These are phyloP conservation scores for Picochlorum sp. DNA, from an alignment of 139 green algal genomes.

Conservation along the genomic window DNA sequence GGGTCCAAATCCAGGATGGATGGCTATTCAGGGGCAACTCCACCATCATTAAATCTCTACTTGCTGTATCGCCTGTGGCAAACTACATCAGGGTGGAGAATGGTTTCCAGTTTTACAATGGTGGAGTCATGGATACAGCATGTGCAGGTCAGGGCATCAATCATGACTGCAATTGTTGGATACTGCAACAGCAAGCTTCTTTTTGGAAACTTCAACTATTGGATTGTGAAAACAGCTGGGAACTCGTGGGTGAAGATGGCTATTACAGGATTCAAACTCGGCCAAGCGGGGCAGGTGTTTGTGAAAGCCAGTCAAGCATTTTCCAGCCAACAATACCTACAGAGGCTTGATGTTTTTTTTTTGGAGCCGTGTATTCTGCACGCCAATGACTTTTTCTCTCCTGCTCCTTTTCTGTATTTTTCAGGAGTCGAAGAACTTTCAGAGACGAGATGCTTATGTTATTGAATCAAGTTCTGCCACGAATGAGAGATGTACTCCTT, in stretches of 20 bases:
- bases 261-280: background rate
- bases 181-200: background rate
- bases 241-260: background rate
- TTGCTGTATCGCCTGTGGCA: background rate
- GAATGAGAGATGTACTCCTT: no score
- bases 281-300: background rate
- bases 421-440: no score
- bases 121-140: background rate
- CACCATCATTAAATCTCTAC: background rate
- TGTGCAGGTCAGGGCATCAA: background rate
- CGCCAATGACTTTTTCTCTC: no score
- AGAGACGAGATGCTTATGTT: no score
- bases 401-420: no score
- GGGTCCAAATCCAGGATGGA: background rate
- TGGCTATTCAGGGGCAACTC: background rate
- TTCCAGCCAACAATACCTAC: background rate
- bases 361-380: no score
- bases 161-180: background rate
- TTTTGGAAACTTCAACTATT: background rate
- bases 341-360: background rate
- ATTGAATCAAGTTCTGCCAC: no score
- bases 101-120: background rate
- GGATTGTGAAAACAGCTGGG: slow-evolving; percentile 5
- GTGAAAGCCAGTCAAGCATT: background rate
- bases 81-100: slow-evolving; percentile 1